Base-by-base conservation (phyloP, 2,329 filamentous ascomycete genomes). In the Apiospora hydei region DNA sequence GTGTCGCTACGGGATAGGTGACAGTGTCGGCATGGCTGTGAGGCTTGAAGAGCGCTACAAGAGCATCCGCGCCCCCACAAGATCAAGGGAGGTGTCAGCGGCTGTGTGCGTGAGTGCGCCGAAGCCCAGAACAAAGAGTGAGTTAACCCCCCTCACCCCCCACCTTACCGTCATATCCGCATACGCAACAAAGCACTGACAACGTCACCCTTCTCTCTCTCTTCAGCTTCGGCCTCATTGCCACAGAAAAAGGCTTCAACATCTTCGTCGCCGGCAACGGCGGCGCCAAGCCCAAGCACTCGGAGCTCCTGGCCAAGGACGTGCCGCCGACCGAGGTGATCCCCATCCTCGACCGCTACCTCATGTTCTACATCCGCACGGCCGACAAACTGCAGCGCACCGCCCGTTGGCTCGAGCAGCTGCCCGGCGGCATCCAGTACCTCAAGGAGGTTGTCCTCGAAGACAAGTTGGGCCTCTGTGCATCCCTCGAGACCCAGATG, bases 321-420 rank as follows among this genome's bases (percentile, higher is more conserved):
- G 94, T 97, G 0, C 90, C 94, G 0, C 93, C 94, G 0, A 90
- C 94, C 69, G 93, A 97, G 77, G 91, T 97, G 11, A 87, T 97
- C 11, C 90, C 94, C 0, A 93, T 98, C 72, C 86, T 98, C 3
- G 95, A 98, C 81, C 91, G 95, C 64, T 98, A 96, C 79, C 88
- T 98, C 34, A 94, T 95, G 83, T 96, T 98, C 85, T 98, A 98
- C 84, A 96, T 98, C 78, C 93, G 94, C 76, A 97, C 95, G 0
- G 95, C 94, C 64, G 95, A 98, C 84, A 95, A 93, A 79, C 89
- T 98, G 0, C 94, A 98, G 82, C 90, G 95, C 69, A 98, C 95
- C 38, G 95, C 95, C 0, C 89, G 94, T 34, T 98, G 95, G 95
- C 86, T 98, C 49, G 95, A 98, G 81, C 89, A 88, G 70, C 88